Percentiles rank a stretch among this genome's conserved stretches.
phyloP scores from a whole-genome alignment of 177 flowering plant genomes.

The Vitis hybrid region DNA sequence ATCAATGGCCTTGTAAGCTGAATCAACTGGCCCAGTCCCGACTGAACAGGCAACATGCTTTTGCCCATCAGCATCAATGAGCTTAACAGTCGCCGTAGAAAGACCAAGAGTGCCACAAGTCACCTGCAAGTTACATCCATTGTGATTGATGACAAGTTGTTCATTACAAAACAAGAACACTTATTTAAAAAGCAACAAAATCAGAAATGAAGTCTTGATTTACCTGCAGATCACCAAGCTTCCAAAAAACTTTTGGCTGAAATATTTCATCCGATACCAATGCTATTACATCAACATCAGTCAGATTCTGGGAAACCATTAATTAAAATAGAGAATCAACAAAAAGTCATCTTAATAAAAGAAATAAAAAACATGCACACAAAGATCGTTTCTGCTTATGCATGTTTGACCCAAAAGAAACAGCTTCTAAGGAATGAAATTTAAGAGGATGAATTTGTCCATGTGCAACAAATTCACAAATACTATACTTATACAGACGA shows the following conservation, averaged over 20 bases:
- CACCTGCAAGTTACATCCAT: slow-evolving; percentile 37
- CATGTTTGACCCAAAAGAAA: background rate
- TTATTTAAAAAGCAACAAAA: background rate
- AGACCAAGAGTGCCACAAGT: slow-evolving; percentile 93
- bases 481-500: too few species aligned
- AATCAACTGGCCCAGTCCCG: slow-evolving; percentile 97
- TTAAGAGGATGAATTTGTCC: too few species aligned
- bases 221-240: slow-evolving; percentile 80
- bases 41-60: slow-evolving; percentile 82
- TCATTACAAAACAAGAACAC: background rate
- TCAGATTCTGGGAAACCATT: slow-evolving; percentile 49
- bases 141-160: background rate
- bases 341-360: background rate
- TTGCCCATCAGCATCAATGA: slow-evolving; percentile 57
- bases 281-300: slow-evolving; percentile 76
- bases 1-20: slow-evolving; percentile 96
- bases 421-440: too few species aligned
- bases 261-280: slow-evolving; percentile 84
- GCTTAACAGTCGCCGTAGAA: slow-evolving; percentile 85
- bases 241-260: slow-evolving; percentile 82
- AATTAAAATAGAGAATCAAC: slow-evolving; percentile 7
- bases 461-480: too few species aligned
- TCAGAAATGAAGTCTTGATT: background rate
- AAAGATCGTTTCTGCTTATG: background rate
- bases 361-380: background rate